Evolutionary conservation across 2,329 filamentous ascomycete genomes (phyloP), one percentile per base, ranked within the genome.

Genomic region (Fusarium denticulatum): DNA sequence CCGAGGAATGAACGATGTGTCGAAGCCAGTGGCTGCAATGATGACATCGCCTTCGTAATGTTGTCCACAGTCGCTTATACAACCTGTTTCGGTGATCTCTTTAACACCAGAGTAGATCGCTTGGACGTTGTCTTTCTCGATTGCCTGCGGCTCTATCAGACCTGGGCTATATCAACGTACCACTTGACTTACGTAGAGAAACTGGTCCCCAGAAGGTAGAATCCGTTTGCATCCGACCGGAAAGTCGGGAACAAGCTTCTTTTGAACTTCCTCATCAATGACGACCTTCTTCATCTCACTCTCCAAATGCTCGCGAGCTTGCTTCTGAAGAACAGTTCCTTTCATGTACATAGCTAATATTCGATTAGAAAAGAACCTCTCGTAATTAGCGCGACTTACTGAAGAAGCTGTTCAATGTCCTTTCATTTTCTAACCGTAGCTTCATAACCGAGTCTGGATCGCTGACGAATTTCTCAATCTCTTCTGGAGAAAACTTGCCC

Each of bases 281-380:
- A 69, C 43, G 0, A 69, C 39, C 28, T 67, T 69, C 26, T 36
- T 69, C 66, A 69, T 69, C 39, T 69, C 56, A 11, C 24, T 34
- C 13, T 52, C 55, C 14, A 69, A 24, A 20, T 69, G 56, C 7
- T 61, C 14, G 1, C 63, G n/a, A 24, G 66, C 63, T n/a, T 69
- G 63, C 9, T 55, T 15, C 15, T 69, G 66, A 5, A 69, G 32
- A 3, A 67, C 4, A 1, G 66, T 69, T 13, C 43, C 66, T 20
- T 67, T 67, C 49, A 69, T 67, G 8, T 69, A 69, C 66, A 69
- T 68, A 16, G 65, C 65, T 68, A 11, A 11, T 8, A 3, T 3
- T 11, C 9, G 1, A 7, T 67, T 15, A 66, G 14, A 16, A n/a
- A n/a, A 7, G 3, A 9, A 5, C 9, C 14, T 24, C 14, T 13